Percentiles rank a stretch among this genome's conserved stretches.
These are phyloP conservation scores for Solanum infundibuliforme DNA, from an alignment of 257 asterid species.

Conservation along the genomic window DNA sequence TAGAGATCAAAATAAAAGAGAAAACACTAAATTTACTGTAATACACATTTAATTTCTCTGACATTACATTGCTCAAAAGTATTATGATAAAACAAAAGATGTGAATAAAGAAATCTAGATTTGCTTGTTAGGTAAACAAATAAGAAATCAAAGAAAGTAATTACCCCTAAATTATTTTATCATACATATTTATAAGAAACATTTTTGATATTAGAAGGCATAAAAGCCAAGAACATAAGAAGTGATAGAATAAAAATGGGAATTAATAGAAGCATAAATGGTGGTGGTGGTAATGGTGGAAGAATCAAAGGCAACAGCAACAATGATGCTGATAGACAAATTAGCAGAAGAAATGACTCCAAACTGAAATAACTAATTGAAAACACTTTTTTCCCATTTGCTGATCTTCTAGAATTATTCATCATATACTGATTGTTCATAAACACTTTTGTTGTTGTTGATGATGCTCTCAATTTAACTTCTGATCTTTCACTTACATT, in stretches of 20 bases:
- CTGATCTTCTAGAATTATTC: neutral
- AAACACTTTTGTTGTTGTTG: neutral
- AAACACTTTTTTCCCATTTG: constrained; percentile 15
- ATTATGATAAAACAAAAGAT: neutral
- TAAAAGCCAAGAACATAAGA: constrained; percentile 63
- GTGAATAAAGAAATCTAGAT: neutral
- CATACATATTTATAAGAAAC: neutral
- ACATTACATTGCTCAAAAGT: neutral
- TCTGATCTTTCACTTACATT: neutral
- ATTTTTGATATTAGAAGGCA: constrained; percentile 29
- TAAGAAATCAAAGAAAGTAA: neutral
- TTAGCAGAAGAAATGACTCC: constrained; percentile 41
- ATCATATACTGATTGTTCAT: neutral
- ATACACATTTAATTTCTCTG: neutral
- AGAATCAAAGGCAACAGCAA: constrained; percentile 55
- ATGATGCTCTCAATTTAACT: neutral
- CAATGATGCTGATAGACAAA: constrained; percentile 47
- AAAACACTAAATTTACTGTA: neutral
- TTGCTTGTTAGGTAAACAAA: neutral
- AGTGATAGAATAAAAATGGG: constrained; percentile 43
- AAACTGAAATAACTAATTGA: constrained; percentile 32
- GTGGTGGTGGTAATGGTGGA: constrained; percentile 84
- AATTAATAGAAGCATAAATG: constrained; percentile 48
- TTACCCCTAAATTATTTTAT: neutral
- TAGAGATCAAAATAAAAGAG: neutral